Conservation (phyloP, 768 basidiomycete species). For the Mycena indigotica region DNA sequence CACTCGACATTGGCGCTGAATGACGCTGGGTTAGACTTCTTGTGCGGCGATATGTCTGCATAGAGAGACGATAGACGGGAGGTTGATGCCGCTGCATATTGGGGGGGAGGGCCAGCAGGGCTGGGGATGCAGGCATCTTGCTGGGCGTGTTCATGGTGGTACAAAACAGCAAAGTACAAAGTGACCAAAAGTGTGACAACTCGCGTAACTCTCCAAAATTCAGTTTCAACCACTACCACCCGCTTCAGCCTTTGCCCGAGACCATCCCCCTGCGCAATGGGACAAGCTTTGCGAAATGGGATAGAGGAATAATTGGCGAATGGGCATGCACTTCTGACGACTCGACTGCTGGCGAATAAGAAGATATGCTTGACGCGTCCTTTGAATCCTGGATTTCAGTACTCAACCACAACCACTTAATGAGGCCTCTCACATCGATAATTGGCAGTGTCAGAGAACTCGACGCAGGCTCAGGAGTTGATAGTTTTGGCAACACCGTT, state of each 20-base stretch:
- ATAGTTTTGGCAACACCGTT: neutral
- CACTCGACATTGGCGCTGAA: slow-evolving; percentile 82
- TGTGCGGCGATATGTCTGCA: slow-evolving; percentile 84
- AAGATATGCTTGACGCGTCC: slow-evolving; percentile 15
- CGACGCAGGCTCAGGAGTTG: neutral
- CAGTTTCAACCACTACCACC: neutral
- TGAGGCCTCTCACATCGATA: slow-evolving; percentile 6
- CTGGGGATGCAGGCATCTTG: slow-evolving; percentile 13
- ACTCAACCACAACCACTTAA: neutral
- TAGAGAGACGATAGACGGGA: slow-evolving; percentile 79
- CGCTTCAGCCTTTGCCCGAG: neutral
- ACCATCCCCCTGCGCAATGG: slow-evolving; percentile 1
- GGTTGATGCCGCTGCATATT: slow-evolving; percentile 50
- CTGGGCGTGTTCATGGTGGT: slow-evolving; percentile 18
- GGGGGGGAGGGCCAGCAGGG: slow-evolving; percentile 37
- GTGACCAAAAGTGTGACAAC: slow-evolving; percentile 3
- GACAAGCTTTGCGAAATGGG: slow-evolving; percentile 12
- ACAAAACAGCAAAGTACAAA: slow-evolving; percentile 2
- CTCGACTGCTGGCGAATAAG: slow-evolving; percentile 26
- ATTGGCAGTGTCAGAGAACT: slow-evolving; percentile 10
- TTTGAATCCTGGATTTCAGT: slow-evolving; percentile 1
- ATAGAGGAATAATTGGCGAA: slow-evolving; percentile 13
- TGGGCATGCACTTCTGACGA: slow-evolving; percentile 25
- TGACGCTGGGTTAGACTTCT: slow-evolving; percentile 79
- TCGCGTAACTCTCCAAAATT: no score